Conservation (phyloP, 805 yeast species). For the Candida khao-thaluensis region DNA sequence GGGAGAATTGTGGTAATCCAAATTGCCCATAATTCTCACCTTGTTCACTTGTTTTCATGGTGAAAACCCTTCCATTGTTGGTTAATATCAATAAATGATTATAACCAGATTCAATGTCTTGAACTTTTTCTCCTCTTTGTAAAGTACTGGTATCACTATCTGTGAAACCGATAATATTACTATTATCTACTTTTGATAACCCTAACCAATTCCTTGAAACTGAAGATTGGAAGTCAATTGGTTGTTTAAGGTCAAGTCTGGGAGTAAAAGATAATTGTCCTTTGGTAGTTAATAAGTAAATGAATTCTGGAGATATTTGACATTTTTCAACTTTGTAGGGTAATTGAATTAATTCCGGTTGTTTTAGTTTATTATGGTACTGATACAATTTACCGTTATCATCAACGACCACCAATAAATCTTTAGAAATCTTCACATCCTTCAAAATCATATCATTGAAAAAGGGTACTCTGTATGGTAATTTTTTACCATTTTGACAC, state of each 20-base stretch:
- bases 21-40: slow-evolving; percentile 66
- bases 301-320: slow-evolving; percentile 51
- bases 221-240: slow-evolving; percentile 16
- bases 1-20: slow-evolving; percentile 75
- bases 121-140: slow-evolving; percentile 33
- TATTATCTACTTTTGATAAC: slow-evolving; percentile 8
- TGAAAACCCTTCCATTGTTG: slow-evolving; percentile 56
- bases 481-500: slow-evolving; percentile 31
- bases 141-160: slow-evolving; percentile 1
- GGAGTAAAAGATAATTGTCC: slow-evolving; percentile 39
- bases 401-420: slow-evolving; percentile 57
- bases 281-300: slow-evolving; percentile 41
- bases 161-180: slow-evolving; percentile 12
- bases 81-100: slow-evolving; percentile 69
- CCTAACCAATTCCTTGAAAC: slow-evolving; percentile 26
- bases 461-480: slow-evolving; percentile 59
- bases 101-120: slow-evolving; percentile 57
- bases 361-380: slow-evolving; percentile 42
- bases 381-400: slow-evolving; percentile 70
- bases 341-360: slow-evolving; percentile 22
- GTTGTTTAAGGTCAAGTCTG: slow-evolving; percentile 18
- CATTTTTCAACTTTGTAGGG: slow-evolving; percentile 29
- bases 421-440: slow-evolving; percentile 53
- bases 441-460: slow-evolving; percentile 62
- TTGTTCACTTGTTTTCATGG: slow-evolving; percentile 55